Evolutionary conservation across 2,329 filamentous ascomycete species (phyloP).

Genomic region (Fusarium sp.): DNA sequence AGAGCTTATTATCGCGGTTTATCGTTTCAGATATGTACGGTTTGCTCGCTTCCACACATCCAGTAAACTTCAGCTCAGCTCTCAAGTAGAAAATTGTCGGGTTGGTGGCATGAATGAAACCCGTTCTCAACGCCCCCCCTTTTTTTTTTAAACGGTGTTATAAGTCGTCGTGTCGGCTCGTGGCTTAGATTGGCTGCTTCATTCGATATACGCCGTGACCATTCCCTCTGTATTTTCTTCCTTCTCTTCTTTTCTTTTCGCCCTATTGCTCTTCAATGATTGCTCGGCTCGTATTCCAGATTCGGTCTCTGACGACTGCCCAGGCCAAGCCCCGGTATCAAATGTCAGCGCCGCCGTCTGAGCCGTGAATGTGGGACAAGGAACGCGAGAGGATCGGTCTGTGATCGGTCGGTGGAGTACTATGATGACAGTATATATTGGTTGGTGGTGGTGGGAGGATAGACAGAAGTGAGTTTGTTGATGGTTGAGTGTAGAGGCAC

Average conservation of each 20-base stretch:
- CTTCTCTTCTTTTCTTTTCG: background rate
- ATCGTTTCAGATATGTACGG: background rate
- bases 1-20: slow-evolving; percentile 1
- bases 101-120: slow-evolving; percentile 17
- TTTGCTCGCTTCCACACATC: background rate
- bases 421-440: slow-evolving; percentile 5
- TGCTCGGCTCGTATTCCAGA: slow-evolving; percentile 2
- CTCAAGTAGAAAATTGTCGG: background rate
- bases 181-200: background rate
- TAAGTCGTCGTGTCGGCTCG: slow-evolving; percentile 11
- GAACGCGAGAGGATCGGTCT: slow-evolving; percentile 6
- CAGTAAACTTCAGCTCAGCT: slow-evolving; percentile 14
- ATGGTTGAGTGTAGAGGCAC: background rate
- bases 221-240: background rate
- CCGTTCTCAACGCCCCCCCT: slow-evolving; percentile 1
- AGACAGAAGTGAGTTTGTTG: background rate
- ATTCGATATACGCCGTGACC: slow-evolving; percentile 1
- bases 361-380: slow-evolving; percentile 25
- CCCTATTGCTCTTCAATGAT: background rate
- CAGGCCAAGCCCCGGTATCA: slow-evolving; percentile 28
- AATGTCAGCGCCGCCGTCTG: slow-evolving; percentile 34
- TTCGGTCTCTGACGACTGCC: background rate
- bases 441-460: slow-evolving; percentile 1
- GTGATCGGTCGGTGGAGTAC: slow-evolving; percentile 15
- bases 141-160: background rate